phyloP scores from a whole-genome alignment of 306 rosid species.

The Inga leiocalycina region DNA sequence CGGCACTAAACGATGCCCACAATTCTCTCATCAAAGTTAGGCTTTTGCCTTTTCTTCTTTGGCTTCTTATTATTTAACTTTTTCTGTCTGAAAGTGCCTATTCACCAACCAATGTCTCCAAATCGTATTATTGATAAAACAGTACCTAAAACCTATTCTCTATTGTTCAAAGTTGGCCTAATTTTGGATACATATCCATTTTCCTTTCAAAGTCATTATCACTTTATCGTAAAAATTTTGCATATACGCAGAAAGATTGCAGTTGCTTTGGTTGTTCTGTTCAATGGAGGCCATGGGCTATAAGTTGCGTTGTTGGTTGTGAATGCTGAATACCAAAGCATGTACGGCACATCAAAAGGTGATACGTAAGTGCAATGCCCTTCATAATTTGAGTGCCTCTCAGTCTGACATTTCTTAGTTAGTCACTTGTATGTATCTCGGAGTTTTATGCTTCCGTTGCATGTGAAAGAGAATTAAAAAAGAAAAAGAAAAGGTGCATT shows the following conservation, averaged over 20 bases:
- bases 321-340: neutral
- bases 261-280: neutral
- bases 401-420: neutral
- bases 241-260: neutral
- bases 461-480: neutral
- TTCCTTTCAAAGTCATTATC: neutral
- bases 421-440: neutral
- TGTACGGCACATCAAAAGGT: neutral
- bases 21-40: slow-evolving; percentile 26
- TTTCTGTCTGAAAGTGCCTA: slow-evolving; percentile 21
- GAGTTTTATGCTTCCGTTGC: neutral
- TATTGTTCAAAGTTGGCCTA: neutral
- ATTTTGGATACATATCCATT: neutral
- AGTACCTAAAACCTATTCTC: neutral
- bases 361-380: neutral
- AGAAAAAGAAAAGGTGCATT: neutral
- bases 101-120: slow-evolving; percentile 1
- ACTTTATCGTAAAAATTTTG: neutral
- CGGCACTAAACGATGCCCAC: neutral
- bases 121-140: neutral
- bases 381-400: neutral
- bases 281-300: neutral
- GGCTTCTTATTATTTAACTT: slow-evolving; percentile 1
- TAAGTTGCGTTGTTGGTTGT: neutral
- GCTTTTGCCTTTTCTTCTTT: neutral